Conservation (phyloP, 257 asterid species). For the Nicotiana paniculata region DNA sequence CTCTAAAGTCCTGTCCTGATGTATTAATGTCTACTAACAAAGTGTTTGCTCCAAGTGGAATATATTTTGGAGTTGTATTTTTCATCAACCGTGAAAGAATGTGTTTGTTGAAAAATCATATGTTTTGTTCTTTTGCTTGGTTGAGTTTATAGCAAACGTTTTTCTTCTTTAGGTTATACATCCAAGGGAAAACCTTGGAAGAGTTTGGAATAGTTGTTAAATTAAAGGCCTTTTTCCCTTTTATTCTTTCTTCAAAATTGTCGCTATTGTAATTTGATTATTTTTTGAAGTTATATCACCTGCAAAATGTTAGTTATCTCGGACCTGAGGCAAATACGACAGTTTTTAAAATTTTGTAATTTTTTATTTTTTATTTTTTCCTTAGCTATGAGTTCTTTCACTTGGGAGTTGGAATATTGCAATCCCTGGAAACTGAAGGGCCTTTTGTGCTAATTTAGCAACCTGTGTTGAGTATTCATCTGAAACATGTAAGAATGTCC, state of each 20-base stretch:
- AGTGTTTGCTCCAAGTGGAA: not conserved
- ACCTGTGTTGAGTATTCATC: conserved; percentile 62
- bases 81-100: not conserved
- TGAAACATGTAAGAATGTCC: conserved; percentile 51
- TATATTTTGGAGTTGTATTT: not conserved
- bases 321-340: too few species aligned
- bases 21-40: not conserved
- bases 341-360: too few species aligned
- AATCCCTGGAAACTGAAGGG: too few species aligned
- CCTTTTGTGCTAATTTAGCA: conserved; percentile 22
- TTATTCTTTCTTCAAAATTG: not conserved
- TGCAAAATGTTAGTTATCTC: too few species aligned
- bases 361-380: too few species aligned
- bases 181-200: not conserved
- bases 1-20: too few species aligned
- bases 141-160: not conserved
- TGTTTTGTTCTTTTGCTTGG: not conserved
- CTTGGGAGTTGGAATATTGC: too few species aligned
- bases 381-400: too few species aligned
- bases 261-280: not conserved
- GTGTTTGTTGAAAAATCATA: not conserved
- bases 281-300: not conserved
- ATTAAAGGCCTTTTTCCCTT: not conserved
- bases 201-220: not conserved
- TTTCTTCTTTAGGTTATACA: too few species aligned